Evolutionary conservation across 2,329 filamentous ascomycete genomes (phyloP).

Genomic region (Metarhizium humberi): DNA sequence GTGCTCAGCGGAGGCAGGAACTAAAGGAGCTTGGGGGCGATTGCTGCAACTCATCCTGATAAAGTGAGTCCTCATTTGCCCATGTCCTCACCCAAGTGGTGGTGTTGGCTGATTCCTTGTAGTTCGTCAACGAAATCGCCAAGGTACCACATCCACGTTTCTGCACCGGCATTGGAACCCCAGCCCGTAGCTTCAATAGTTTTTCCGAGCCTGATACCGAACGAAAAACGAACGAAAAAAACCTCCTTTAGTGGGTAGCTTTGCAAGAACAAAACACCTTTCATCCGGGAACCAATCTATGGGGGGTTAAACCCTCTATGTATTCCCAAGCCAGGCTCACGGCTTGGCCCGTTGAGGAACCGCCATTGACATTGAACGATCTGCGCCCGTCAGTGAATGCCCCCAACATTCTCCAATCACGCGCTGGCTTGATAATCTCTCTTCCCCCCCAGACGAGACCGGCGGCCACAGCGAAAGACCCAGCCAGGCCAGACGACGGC

Average conservation of each 20-base stretch:
- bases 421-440: not conserved
- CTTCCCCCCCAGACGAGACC: not conserved
- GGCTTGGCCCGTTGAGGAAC: slow-evolving; percentile 1
- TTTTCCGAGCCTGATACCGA: not conserved
- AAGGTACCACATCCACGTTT: slow-evolving; percentile 1
- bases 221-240: not conserved
- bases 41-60: not conserved
- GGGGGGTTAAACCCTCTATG: not conserved
- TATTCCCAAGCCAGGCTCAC: not conserved
- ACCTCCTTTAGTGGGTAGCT: not conserved
- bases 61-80: not conserved
- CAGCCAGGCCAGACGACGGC: not conserved
- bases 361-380: not conserved
- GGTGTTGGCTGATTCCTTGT: not conserved
- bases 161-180: not conserved
- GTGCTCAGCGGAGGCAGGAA: slow-evolving; percentile 4
- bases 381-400: not conserved
- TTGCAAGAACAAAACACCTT: not conserved
- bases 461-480: not conserved
- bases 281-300: not conserved
- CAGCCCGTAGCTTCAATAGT: not conserved
- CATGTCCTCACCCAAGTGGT: not conserved
- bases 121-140: not conserved
- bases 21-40: not conserved
- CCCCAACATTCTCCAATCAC: slow-evolving; percentile 6